Evolutionary conservation across 345 rosid genomes (phyloP).

Genomic region (Luvunga scandens): DNA sequence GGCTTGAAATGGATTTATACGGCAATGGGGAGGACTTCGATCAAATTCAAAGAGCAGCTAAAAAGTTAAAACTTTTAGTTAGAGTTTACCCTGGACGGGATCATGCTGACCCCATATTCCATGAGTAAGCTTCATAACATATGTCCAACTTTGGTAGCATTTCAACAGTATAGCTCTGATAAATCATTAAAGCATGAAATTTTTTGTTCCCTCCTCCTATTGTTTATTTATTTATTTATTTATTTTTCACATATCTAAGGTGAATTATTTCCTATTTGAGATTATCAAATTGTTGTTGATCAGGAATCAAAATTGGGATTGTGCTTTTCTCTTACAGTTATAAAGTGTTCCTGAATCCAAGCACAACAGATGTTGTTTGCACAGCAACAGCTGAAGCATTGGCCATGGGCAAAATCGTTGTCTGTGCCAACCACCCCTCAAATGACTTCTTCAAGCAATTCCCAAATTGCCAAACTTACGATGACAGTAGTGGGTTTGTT

Average conservation of each 20-base stretch:
- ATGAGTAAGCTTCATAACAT: constrained; percentile 56
- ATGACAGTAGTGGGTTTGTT: constrained; percentile 48
- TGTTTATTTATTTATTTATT: too few species aligned
- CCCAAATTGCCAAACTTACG: constrained; percentile 67
- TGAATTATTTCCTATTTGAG: not conserved
- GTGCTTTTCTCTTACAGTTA: constrained; percentile 44
- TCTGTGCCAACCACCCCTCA: constrained; percentile 54
- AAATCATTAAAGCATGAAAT: not conserved
- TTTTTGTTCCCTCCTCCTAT: not conserved
- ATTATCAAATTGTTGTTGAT: not conserved
- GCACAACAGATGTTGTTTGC: constrained; percentile 98
- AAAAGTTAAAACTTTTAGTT: constrained; percentile 53
- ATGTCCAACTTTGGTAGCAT: not conserved
- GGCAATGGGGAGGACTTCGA: constrained; percentile 91
- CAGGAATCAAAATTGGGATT: not conserved
- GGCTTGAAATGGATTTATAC: constrained; percentile 74
- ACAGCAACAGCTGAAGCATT: constrained; percentile 96
- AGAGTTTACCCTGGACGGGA: constrained; percentile 79
- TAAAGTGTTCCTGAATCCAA: constrained; percentile 92
- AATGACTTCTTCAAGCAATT: constrained; percentile 74
- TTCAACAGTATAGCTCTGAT: not conserved
- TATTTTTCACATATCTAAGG: too few species aligned
- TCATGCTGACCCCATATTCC: constrained; percentile 87
- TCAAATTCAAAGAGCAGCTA: constrained; percentile 59
- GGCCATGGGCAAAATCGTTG: constrained; percentile 91